These are phyloP conservation scores for Penicillium olsonii DNA, from an alignment of 2,329 filamentous ascomycete species.

Conservation along the genomic window DNA sequence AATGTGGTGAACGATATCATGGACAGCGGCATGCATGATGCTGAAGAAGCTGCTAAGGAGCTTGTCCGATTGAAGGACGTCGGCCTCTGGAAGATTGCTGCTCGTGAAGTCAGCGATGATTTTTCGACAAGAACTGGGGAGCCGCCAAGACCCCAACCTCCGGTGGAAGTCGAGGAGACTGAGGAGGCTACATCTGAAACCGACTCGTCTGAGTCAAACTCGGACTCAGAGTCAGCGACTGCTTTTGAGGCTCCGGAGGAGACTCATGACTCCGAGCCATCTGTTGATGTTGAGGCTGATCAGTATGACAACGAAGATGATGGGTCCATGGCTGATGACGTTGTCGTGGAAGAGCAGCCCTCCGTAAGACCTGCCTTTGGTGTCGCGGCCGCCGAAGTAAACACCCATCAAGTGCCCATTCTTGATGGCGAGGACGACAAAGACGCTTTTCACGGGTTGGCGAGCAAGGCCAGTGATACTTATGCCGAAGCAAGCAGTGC, in stretches of 20 bases:
- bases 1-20: conserved; percentile 70
- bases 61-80: conserved; percentile 79
- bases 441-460: conserved; percentile 50
- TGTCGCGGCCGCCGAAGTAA: conserved; percentile 23
- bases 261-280: not conserved
- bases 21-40: conserved; percentile 75
- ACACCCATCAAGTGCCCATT: conserved; percentile 28
- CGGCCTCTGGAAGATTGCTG: conserved; percentile 77
- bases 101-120: conserved; percentile 72
- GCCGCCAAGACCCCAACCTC: conserved; percentile 35
- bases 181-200: conserved; percentile 11
- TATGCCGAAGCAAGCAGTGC: conserved; percentile 54
- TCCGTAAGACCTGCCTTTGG: conserved; percentile 15
- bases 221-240: not conserved
- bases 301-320: conserved; percentile 6
- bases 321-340: conserved; percentile 10
- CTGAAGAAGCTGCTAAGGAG: conserved; percentile 77
- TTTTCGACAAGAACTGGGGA: conserved; percentile 65
- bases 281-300: not conserved
- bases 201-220: conserved; percentile 3
- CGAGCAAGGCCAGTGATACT: conserved; percentile 54
- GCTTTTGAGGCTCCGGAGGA: conserved; percentile 8
- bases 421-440: conserved; percentile 48
- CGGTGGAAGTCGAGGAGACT: conserved; percentile 15
- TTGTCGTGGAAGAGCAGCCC: conserved; percentile 55